phyloP scores from a whole-genome alignment of 2,329 filamentous ascomycete genomes.

The Microdochium paspali region DNA sequence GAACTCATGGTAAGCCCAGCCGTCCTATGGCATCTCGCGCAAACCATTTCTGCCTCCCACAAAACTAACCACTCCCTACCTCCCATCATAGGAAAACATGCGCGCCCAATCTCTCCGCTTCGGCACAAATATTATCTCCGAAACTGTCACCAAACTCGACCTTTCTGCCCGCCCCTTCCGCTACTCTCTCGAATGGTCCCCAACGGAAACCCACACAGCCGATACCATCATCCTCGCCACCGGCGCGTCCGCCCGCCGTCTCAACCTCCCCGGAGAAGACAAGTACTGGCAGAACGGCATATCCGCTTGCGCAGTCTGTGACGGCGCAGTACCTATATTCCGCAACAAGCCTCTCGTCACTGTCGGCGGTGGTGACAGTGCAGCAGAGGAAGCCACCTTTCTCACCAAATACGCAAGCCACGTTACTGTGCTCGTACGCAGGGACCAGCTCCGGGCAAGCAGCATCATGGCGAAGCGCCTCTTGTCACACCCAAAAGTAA shows the following conservation, averaged over 20 bases:
- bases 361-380: slow-evolving; percentile 93
- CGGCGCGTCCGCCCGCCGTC: slow-evolving; percentile 79
- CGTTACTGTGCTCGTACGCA: slow-evolving; percentile 87
- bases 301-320: slow-evolving; percentile 93
- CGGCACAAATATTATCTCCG: slow-evolving; percentile 85
- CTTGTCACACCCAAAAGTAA: slow-evolving; percentile 77
- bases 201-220: slow-evolving; percentile 75
- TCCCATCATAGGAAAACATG: slow-evolving; percentile 63
- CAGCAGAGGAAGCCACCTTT: slow-evolving; percentile 95
- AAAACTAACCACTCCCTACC: neutral
- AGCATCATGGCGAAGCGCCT: slow-evolving; percentile 88
- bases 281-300: slow-evolving; percentile 97
- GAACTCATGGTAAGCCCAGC: slow-evolving; percentile 80
- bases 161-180: slow-evolving; percentile 78
- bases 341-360: slow-evolving; percentile 91
- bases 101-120: slow-evolving; percentile 82
- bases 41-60: neutral
- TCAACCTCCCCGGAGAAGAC: slow-evolving; percentile 80
- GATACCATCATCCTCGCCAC: slow-evolving; percentile 92
- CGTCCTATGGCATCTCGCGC: neutral
- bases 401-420: slow-evolving; percentile 95
- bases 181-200: slow-evolving; percentile 84
- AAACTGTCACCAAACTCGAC: slow-evolving; percentile 87
- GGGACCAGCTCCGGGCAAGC: slow-evolving; percentile 76
- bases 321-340: slow-evolving; percentile 95